These are phyloP conservation scores for Penicillium italicum DNA, from an alignment of 2,329 filamentous ascomycete genomes.

Conservation along the genomic window DNA sequence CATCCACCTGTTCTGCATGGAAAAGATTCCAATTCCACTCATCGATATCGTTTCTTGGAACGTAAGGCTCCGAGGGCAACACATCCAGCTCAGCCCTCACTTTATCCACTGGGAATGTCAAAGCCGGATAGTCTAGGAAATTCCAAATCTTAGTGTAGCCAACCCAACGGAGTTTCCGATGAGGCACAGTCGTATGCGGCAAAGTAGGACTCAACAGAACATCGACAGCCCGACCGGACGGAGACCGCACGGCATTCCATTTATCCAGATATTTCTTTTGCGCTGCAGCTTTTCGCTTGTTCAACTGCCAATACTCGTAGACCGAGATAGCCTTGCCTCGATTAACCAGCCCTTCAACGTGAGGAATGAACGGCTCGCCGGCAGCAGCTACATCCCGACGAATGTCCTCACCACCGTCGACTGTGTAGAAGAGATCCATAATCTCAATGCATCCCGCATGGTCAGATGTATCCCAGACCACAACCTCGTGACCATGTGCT, in stretches of 20 bases:
- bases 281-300: constrained; percentile 52
- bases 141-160: constrained; percentile 64
- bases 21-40: constrained; percentile 52
- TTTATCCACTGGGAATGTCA: constrained; percentile 54
- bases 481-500: constrained; percentile 52
- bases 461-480: constrained; percentile 51
- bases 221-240: constrained; percentile 51
- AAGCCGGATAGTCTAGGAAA: constrained; percentile 58
- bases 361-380: constrained; percentile 59
- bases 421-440: constrained; percentile 61
- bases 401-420: constrained; percentile 63
- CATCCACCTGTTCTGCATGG: constrained; percentile 41
- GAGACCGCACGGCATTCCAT: constrained; percentile 51
- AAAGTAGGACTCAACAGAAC: constrained; percentile 57
- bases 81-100: constrained; percentile 44
- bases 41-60: constrained; percentile 51
- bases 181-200: constrained; percentile 55
- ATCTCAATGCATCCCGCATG: constrained; percentile 54
- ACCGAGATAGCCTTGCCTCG: constrained; percentile 55
- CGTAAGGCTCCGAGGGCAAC: constrained; percentile 36
- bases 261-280: constrained; percentile 58
- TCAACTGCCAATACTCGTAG: constrained; percentile 66
- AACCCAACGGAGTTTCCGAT: constrained; percentile 46
- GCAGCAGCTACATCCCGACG: constrained; percentile 51
- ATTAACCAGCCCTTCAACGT: constrained; percentile 57